These are phyloP conservation scores for Yamadazyma mexicana DNA, from an alignment of 1,139 yeast species.

Conservation along the genomic window DNA sequence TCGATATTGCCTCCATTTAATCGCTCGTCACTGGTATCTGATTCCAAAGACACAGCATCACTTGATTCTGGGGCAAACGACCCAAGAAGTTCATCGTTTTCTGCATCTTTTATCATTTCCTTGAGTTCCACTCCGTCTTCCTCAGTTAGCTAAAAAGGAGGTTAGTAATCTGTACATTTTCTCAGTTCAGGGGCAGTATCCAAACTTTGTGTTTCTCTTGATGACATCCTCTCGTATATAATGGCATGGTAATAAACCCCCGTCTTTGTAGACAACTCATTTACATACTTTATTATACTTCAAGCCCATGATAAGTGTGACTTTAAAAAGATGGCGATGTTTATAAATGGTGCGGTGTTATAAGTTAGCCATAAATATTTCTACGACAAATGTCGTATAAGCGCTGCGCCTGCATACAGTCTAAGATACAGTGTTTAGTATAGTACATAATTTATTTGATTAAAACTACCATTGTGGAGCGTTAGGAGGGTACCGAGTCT, in stretches of 20 bases:
- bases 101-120: conserved; percentile 9
- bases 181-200: too few relatives aligned
- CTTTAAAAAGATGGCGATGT: conserved; percentile 10
- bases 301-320: conserved; percentile 9
- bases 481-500: background rate
- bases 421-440: too few relatives aligned
- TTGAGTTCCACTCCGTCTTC: conserved; percentile 13
- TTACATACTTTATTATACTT: conserved; percentile 16
- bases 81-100: conserved; percentile 12
- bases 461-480: background rate
- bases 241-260: background rate
- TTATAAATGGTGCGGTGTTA: conserved; percentile 1
- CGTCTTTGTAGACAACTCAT: too few relatives aligned
- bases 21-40: conserved; percentile 8
- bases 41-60: conserved; percentile 7
- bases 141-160: too few relatives aligned
- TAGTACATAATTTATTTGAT: too few relatives aligned
- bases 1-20: background rate
- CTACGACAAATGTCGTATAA: too few relatives aligned
- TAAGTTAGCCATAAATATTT: too few relatives aligned
- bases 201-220: too few relatives aligned
- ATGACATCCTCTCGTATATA: too few relatives aligned
- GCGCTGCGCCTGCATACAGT: too few relatives aligned
- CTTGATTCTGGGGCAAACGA: conserved; percentile 13
- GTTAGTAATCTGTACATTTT: conserved; percentile 14